Base-by-base conservation (phyloP, 2,329 filamentous ascomycete genomes). In the Coleophoma cylindrospora region DNA sequence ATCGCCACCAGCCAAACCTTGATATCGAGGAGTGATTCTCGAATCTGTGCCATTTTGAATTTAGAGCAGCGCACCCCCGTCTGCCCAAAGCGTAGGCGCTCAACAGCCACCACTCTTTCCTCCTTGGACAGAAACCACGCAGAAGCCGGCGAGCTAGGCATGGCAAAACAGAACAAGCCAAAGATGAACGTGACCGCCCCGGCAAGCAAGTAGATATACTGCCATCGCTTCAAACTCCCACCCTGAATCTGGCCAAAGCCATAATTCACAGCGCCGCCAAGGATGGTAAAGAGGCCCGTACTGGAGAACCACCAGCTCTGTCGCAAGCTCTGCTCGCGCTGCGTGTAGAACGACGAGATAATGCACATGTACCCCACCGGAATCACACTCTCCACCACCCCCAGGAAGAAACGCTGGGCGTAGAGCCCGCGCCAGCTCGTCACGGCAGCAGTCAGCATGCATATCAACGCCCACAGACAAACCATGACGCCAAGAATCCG, bases 121-220 rank as follows among this genome's bases (percentile, higher is more conserved):
- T 81, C 78, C 0, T 68, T 64, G 0, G 75, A 80, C 37, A 89
- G 67, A 60, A 89, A 89, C 84, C 84, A 87, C 0, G 86, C 86
- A 0, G 75, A 74, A 0, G 81, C 78, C 0, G 86, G 83, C 1
- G 81, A 85, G 54, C 81, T 81, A 0, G 87, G 86, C 47, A 87
- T 70, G 9, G 73, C 70, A 57, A 87, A 86, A 66, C 84, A 89
- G 60, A 76, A 74, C 0, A 83, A 49, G 0, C 84, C 84, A 57
- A 86, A 87, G 0, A 85, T 43, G 36, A 86, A 78, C 0, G 84
- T 87, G 45, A 87, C 59, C 0, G 70, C 71, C 0, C 84, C 84
- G 1, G 83, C 82, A 15, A 87, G 68, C 13, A 88, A 70, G 62
- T 87, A 88, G 51, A 88, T 84, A 58, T 86, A 87, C 68, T 87